A percentile compares a stretch with the other conserved stretches of the same genome.
Conservation (phyloP, 768 basidiomycete genomes). For the Boletus sp. region DNA sequence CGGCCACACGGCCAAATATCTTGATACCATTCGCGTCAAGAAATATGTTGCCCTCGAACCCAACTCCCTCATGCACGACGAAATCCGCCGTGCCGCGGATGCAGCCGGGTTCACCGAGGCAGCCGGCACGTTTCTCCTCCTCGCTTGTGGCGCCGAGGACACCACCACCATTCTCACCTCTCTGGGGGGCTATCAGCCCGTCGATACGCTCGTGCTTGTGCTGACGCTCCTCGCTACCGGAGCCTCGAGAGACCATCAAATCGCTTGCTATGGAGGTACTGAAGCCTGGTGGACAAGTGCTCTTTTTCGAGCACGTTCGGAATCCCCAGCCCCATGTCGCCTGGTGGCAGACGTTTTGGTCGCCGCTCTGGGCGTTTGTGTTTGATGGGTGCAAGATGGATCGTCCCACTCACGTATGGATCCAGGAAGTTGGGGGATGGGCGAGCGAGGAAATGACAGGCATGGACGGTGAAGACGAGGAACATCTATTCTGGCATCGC, state of each 20-base stretch:
- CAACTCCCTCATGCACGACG: too few relatives aligned
- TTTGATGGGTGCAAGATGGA: slow-evolving; percentile 69
- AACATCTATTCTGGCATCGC: slow-evolving; percentile 60
- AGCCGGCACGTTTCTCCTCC: too few relatives aligned
- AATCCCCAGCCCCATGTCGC: slow-evolving; percentile 52
- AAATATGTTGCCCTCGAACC: slow-evolving; percentile 75
- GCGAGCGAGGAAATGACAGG: slow-evolving; percentile 44
- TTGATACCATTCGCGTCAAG: slow-evolving; percentile 52
- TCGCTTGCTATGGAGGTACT: slow-evolving; percentile 51
- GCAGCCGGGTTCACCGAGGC: too few relatives aligned
- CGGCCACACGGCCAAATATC: slow-evolving; percentile 63
- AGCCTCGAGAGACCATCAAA: slow-evolving; percentile 47
- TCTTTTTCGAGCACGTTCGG: slow-evolving; percentile 72
- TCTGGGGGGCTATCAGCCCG: too few relatives aligned
- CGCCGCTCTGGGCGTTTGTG: slow-evolving; percentile 58
- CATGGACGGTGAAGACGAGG: slow-evolving; percentile 52
- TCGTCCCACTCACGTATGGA: slow-evolving; percentile 49
- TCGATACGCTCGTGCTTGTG: too few relatives aligned
- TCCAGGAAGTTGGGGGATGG: slow-evolving; percentile 50
- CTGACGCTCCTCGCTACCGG: slow-evolving; percentile 58
- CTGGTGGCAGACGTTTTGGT: slow-evolving; percentile 75
- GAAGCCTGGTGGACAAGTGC: slow-evolving; percentile 59
- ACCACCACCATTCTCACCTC: too few relatives aligned
- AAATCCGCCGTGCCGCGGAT: too few relatives aligned
- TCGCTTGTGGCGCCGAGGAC: too few relatives aligned